Percentiles rank a stretch among this genome's conserved stretches.
phyloP scores from a whole-genome alignment of 176 grass and related monocot species.

The Aegilops longissima region DNA sequence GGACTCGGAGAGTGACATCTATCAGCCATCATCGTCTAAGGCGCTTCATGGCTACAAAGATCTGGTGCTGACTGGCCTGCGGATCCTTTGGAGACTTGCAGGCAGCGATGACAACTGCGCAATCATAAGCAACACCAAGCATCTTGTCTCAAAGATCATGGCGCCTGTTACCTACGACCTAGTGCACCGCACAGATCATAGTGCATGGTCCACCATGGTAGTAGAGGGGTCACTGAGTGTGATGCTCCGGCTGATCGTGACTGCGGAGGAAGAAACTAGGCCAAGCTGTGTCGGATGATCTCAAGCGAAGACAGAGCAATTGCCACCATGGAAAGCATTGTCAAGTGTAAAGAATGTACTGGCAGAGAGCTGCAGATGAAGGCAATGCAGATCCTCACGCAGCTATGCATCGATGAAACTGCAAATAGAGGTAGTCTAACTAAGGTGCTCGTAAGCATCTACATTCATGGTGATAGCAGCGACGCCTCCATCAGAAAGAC shows the following conservation, averaged over 20 bases:
- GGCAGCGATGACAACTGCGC: not conserved
- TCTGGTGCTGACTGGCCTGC: not conserved
- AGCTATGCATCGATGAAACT: not conserved
- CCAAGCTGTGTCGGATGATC: not conserved
- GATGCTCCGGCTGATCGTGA: not conserved
- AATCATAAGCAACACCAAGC: not conserved
- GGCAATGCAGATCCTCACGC: not conserved
- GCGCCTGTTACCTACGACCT: not conserved
- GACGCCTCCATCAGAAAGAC: not conserved
- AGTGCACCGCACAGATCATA: not conserved
- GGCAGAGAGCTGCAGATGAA: not conserved
- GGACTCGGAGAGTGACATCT: too few relatives aligned
- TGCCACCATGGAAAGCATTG: not conserved
- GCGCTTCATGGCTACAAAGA: not conserved
- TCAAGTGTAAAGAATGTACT: not conserved
- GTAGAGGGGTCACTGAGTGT: not conserved
- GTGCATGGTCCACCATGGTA: not conserved
- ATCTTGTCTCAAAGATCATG: constrained; percentile 3
- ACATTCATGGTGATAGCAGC: not conserved
- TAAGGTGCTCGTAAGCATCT: not conserved
- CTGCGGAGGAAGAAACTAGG: not conserved
- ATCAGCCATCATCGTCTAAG: too few relatives aligned
- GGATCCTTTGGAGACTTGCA: not conserved
- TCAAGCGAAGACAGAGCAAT: not conserved
- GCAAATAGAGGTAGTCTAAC: not conserved